Percentiles rank a stretch among this genome's conserved stretches.
Conservation (phyloP, 495 filamentous ascomycete species). For the Lasiosphaeris hirsuta region DNA sequence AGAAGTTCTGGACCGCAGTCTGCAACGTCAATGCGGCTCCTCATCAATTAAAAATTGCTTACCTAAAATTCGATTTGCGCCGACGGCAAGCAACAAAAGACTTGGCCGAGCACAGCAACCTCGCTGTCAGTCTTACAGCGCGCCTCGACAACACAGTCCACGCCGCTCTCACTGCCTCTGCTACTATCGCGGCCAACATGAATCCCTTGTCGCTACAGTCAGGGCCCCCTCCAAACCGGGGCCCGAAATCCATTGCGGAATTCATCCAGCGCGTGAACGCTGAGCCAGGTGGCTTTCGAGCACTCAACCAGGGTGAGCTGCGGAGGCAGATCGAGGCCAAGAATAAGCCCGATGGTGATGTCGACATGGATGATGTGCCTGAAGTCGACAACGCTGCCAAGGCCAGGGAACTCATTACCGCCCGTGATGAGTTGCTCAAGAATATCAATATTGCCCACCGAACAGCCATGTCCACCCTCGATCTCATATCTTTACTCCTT, state of each 20-base stretch:
- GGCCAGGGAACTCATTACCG: constrained; percentile 38
- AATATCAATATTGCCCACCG: constrained; percentile 44
- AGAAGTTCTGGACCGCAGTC: not conserved
- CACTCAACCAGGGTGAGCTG: constrained; percentile 60
- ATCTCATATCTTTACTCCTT: constrained; percentile 80
- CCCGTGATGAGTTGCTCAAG: constrained; percentile 52
- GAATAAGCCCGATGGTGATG: constrained; percentile 28
- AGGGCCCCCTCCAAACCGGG: constrained; percentile 50
- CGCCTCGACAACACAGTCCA: too few relatives aligned
- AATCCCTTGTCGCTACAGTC: constrained; percentile 63
- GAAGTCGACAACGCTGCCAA: constrained; percentile 36
- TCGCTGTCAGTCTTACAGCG: too few relatives aligned
- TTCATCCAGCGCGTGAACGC: constrained; percentile 72
- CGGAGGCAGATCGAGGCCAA: constrained; percentile 56
- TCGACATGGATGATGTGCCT: constrained; percentile 29
- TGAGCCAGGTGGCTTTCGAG: constrained; percentile 70
- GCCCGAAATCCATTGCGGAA: constrained; percentile 60
- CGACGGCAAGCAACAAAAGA: not conserved
- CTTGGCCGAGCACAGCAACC: too few relatives aligned
- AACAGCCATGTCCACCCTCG: constrained; percentile 43
- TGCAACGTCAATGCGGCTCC: not conserved
- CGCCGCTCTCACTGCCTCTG: too few relatives aligned
- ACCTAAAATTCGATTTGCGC: not conserved
- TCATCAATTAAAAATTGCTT: not conserved
- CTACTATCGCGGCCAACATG: not conserved